Conservation (phyloP, 2,329 filamentous ascomycete genomes). For the Xylariaceae sp. region DNA sequence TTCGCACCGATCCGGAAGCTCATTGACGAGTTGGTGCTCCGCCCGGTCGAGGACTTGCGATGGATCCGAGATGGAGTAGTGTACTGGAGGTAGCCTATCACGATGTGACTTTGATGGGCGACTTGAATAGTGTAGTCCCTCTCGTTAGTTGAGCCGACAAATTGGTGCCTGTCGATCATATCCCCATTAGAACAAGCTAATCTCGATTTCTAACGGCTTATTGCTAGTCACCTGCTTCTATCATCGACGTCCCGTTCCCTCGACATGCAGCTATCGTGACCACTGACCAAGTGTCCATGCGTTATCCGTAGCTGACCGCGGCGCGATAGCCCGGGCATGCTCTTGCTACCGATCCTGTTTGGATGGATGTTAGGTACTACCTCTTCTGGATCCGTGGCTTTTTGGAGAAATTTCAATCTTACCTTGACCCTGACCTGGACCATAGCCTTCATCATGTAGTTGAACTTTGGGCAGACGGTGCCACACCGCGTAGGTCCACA, state of each 20-base stretch:
- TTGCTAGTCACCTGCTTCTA: conserved; percentile 36
- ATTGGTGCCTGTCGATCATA: conserved; percentile 31
- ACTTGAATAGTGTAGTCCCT: not conserved
- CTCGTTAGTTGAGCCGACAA: conserved; percentile 1
- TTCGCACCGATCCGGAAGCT: conserved; percentile 31
- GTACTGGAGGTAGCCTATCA: not conserved
- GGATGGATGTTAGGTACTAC: conserved; percentile 22
- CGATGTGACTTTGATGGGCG: conserved; percentile 5
- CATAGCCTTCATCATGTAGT: conserved; percentile 9
- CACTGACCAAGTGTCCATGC: conserved; percentile 15
- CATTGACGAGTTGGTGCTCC: conserved; percentile 4
- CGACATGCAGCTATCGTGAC: conserved; percentile 26
- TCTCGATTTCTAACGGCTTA: conserved; percentile 22
- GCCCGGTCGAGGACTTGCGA: too few relatives aligned
- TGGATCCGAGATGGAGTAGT: too few relatives aligned
- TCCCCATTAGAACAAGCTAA: conserved; percentile 12
- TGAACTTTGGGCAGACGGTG: too few relatives aligned
- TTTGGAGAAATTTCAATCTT: conserved; percentile 15
- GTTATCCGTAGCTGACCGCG: conserved; percentile 25
- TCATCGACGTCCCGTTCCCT: conserved; percentile 25
- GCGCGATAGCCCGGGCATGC: conserved; percentile 5
- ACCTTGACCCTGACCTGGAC: conserved; percentile 3
- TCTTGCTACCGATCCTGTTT: conserved; percentile 22
- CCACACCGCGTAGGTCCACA: conserved; percentile 19
- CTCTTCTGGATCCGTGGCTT: conserved; percentile 11